Evolutionary conservation across 2,329 filamentous ascomycete genomes (phyloP).

Genomic region (Scedosporium boydii): DNA sequence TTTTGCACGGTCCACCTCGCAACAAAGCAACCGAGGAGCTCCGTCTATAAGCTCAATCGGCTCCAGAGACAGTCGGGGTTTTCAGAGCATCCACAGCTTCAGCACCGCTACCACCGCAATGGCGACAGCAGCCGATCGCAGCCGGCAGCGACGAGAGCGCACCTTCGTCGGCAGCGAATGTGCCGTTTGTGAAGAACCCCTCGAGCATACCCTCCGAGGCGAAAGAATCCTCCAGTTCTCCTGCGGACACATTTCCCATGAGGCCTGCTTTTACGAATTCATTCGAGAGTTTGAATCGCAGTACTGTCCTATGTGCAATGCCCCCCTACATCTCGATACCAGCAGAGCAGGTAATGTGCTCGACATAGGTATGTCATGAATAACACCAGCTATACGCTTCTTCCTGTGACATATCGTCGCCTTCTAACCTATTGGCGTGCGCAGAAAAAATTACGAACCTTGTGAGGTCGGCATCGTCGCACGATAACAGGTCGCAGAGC

Average conservation of each 20-base stretch:
- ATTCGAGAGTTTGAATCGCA: constrained; percentile 91
- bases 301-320: constrained; percentile 88
- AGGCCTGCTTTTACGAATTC: constrained; percentile 98
- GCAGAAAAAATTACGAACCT: constrained; percentile 91
- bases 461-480: constrained; percentile 69
- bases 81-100: constrained; percentile 1
- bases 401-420: not conserved
- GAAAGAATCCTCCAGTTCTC: constrained; percentile 94
- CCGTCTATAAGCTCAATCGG: not conserved
- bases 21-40: not conserved
- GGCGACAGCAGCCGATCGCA: constrained; percentile 53
- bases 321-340: constrained; percentile 82
- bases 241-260: constrained; percentile 93
- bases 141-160: constrained; percentile 73
- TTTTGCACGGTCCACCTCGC: not conserved
- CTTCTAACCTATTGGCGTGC: constrained; percentile 2
- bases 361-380: constrained; percentile 60
- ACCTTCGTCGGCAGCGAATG: constrained; percentile 95
- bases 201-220: constrained; percentile 89
- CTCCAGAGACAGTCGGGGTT: not conserved
- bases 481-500: constrained; percentile 47
- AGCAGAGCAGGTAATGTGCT: constrained; percentile 87
- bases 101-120: constrained; percentile 14
- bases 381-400: not conserved
- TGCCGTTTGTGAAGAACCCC: constrained; percentile 89